Conservation (phyloP, 768 basidiomycete species). For the Lepiota venenata region DNA sequence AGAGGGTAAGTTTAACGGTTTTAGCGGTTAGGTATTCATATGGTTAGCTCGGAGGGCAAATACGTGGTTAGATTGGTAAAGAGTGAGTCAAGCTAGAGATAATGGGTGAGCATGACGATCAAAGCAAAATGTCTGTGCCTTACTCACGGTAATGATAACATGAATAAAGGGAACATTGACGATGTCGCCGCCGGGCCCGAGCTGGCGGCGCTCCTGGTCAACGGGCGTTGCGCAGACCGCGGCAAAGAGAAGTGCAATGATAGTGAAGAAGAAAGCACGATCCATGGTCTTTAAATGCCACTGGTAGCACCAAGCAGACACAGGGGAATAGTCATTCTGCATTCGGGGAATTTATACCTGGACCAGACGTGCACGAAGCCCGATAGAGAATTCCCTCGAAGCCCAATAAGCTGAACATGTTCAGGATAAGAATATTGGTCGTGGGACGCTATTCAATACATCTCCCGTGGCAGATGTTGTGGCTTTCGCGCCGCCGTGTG, state of each 20-base stretch:
- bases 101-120: neutral
- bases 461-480: neutral
- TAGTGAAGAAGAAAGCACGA: constrained; percentile 19
- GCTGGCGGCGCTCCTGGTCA: constrained; percentile 12
- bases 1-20: neutral
- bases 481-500: constrained; percentile 1
- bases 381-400: no score
- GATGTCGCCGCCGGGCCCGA: constrained; percentile 26
- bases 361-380: neutral
- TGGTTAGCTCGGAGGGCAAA: constrained; percentile 9
- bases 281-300: neutral
- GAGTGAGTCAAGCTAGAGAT: constrained; percentile 32
- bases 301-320: neutral
- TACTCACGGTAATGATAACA: constrained; percentile 34
- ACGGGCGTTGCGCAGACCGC: constrained; percentile 19
- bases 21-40: neutral
- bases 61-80: constrained; percentile 32
- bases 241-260: constrained; percentile 23
- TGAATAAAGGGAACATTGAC: constrained; percentile 38
- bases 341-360: neutral
- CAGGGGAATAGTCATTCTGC: neutral
- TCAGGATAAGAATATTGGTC: neutral
- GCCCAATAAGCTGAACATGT: no score
- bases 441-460: neutral
- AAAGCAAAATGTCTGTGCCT: neutral